Evolutionary conservation across 75 land plant species (phyloP), one percentile per base, ranked within the genome.

Genomic region (Selaginella moellendorffii): DNA sequence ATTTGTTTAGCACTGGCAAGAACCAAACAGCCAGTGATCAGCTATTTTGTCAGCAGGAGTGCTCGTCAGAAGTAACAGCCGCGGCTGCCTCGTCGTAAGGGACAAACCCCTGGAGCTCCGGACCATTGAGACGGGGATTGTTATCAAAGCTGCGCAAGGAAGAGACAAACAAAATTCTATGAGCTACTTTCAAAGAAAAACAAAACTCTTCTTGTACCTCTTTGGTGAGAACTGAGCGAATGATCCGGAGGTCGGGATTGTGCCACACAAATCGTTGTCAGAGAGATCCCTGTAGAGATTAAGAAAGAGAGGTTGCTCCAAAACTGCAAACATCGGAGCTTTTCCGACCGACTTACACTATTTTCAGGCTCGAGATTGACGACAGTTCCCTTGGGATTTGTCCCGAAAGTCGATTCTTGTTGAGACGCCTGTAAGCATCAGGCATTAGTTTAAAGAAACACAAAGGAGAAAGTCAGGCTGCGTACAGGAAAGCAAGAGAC

Each of bases 71-170:
- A 36, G 46, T 5, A 14, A 14, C 14, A 5, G 5, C 46, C 46
- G 5, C 10, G 46, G 10, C 46, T 5, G 59, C 59, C 19, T 8
- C 24, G 8, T 56, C 59, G 24, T 56, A 25, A 21, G 59, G 59
- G 9, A 56, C 59, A 56, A 56, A 56, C n/a, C 59, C 59, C n/a
- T 56, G 59, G 17, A 56, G 24, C 24, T 56, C 59, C 8, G 59
- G 59, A 56, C 59, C 59, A 56, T 56, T 56, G 9, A 56, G 21
- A 19, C 59, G 59, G 8, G 59, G 24, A 56, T 56, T 56, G 59
- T 56, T 56, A 8, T 56, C 59, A 21, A 56, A 56, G n/a, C 59
- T 56, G 59, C 19, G 18, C 18, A 46, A 10, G 14, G 51, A 46
- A 46, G 51, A 10, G 18, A 46, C 18, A 46, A 46, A 18, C 18